These are phyloP conservation scores for Clitopilus hobsonii DNA, from an alignment of 768 basidiomycete genomes.

Conservation along the genomic window DNA sequence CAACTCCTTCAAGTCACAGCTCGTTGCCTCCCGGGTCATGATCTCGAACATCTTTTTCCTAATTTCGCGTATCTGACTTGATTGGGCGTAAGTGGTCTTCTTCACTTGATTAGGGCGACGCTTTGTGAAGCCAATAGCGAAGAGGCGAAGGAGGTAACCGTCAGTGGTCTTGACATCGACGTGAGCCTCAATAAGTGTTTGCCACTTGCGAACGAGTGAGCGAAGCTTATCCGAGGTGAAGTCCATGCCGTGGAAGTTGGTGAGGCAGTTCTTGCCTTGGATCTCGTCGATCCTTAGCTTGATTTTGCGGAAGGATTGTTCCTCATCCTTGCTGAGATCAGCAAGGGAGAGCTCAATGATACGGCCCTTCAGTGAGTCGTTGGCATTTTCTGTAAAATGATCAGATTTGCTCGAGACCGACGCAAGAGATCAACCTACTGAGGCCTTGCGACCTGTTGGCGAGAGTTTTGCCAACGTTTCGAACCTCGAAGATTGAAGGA, in stretches of 20 bases:
- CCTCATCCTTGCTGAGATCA: constrained; percentile 99
- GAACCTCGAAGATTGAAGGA: constrained; percentile 94
- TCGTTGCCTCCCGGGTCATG: constrained; percentile 92
- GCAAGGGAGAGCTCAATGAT: constrained; percentile 94
- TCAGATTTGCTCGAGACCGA: constrained; percentile 1
- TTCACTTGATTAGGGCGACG: constrained; percentile 93
- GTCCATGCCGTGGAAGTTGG: constrained; percentile 99
- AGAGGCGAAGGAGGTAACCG: constrained; percentile 98
- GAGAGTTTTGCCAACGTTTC: constrained; percentile 97
- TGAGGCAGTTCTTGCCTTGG: constrained; percentile 98
- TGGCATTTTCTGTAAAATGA: constrained; percentile 79
- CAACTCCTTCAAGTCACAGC: constrained; percentile 95
- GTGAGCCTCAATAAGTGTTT: constrained; percentile 97
- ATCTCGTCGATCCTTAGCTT: constrained; percentile 95
- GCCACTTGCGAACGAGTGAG: constrained; percentile 99
- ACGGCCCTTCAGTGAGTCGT: constrained; percentile 96
- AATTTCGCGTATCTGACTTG: constrained; percentile 94
- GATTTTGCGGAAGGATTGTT: constrained; percentile 99
- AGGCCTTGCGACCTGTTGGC: constrained; percentile 97
- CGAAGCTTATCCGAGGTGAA: constrained; percentile 99
- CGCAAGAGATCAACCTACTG: constrained; percentile 58
- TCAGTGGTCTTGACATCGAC: constrained; percentile 99
- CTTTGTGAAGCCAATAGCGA: constrained; percentile 99
- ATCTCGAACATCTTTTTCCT: constrained; percentile 99
- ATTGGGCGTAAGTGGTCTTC: constrained; percentile 98